Evolutionary conservation across 148 eudicot genomes (phyloP), one percentile per base, ranked within the genome.

Genomic region (Rhododendron ovatum): DNA sequence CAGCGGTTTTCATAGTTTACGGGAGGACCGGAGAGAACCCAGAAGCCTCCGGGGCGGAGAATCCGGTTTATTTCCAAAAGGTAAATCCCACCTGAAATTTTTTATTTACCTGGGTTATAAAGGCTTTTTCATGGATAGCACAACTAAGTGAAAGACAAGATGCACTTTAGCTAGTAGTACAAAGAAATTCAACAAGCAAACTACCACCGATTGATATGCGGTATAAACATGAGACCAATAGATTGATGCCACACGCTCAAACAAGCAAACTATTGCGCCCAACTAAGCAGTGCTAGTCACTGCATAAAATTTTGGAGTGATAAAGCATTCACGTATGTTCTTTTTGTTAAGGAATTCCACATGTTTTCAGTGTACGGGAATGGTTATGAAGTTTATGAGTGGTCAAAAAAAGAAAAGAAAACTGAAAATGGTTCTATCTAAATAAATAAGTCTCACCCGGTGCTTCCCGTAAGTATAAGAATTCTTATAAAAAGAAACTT

Each of bases 1-100:
- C 95, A 96, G 30, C 92, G 93, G 76, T 88, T 86, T 82, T 91
- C 84, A 18, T 95, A 96, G 91, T 95, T 95, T 83, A 96, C 93
- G 0, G 98, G 98, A 17, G 98, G 98, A 18, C 98, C 98, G 2
- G 98, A 96, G 6, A 96, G 98, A 37, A 95, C 92, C 98, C 98
- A 96, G 86, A 95, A 96, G 37, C 98, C 98, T 65, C 96, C 98
- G 0, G 98, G 98, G 1, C 98, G 90, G 51, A 96, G 94, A 37
- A 96, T 92, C 22, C 98, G 95, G 85, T 93, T 92, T 79, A 96
- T 84, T 89, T 96, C 98, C 87, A 95, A 88, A 79, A 96, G 98
- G 89, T 95, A 96, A 78, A 95, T 41, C 85, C 98, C 98, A 92
- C 98, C 98, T 96, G 85, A 61, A 63, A 73, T 71, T 81, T 26